Evolutionary conservation across 2,329 filamentous ascomycete genomes (phyloP), one percentile per base, ranked within the genome.

Genomic region (Sphaceloma murrayae): DNA sequence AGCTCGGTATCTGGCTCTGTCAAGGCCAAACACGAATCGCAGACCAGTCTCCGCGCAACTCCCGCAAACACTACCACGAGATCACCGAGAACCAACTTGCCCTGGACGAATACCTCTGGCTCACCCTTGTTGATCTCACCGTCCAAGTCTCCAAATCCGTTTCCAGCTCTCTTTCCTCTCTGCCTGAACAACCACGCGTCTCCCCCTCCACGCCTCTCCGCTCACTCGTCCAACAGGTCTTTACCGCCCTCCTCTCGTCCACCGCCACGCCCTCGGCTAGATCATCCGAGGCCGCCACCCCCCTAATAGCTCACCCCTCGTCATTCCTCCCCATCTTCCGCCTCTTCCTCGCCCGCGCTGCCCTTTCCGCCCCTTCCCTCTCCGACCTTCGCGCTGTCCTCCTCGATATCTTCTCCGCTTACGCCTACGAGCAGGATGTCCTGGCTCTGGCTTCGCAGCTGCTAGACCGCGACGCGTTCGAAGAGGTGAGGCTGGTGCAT

Each of bases 1-100:
- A 87, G 51, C 85, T 98, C 1, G 91, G 93, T 10, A 89, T 94
- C 40, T 98, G 91, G 91, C 69, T 98, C 9, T 96, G 91, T 54
- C 85, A 93, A 62, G 78, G 82, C 1, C 86, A 94, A 58, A 84
- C 82, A 55, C 42, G 19, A 8, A 45, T 45, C 32, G 30, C 42
- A 11, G 31, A 33, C 10, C 16, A 21, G 4, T 34, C 4, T n/a
- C 21, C 62, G 68, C 4, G 71, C 67, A 47, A 58, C 60, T 38
- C 56, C 49, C 36, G 43, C 30, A 29, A 43, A 16, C 48, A 48
- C 46, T 36, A 38, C 50, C 34, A 55, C 53, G 63, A 74, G 3
- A 63, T 75, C 39, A 67, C 78, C 51, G 67, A 75, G 62, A 61
- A 75, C 48, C 72, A 74, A 16, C 65, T 82, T 1, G 70, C 72